A percentile compares a stretch with the other conserved stretches of the same genome.
phyloP scores from a whole-genome alignment of 805 yeast genomes.

The Saccharomyces jurei region DNA sequence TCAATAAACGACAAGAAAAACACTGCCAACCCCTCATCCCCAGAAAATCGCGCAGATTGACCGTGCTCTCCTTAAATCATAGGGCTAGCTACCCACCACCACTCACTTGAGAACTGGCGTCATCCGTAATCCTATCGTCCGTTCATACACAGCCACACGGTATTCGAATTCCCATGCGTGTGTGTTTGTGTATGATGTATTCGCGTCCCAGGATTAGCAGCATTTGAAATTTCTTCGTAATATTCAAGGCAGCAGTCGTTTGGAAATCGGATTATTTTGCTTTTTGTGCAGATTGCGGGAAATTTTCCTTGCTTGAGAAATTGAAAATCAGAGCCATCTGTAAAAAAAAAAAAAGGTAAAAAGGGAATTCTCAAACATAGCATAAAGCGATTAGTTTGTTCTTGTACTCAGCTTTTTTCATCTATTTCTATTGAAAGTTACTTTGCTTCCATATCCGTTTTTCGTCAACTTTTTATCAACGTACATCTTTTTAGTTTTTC shows the following conservation, averaged over 20 bases:
- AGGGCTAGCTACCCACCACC: not conserved
- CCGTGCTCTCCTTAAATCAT: not conserved
- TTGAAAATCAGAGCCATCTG: not conserved
- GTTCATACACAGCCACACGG: not conserved
- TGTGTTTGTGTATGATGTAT: no score
- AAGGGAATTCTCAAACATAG: not conserved
- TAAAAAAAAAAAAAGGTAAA: not conserved
- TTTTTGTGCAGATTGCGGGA: not conserved
- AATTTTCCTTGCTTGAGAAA: not conserved
- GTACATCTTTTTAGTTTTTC: not conserved
- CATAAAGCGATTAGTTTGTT: not conserved
- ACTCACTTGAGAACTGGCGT: not conserved
- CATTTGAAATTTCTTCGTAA: not conserved
- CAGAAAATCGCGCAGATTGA: not conserved
- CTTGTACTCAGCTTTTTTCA: not conserved
- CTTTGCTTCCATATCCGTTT: not conserved
- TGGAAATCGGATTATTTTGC: not conserved
- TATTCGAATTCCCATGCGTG: not conserved
- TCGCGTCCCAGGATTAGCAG: not conserved
- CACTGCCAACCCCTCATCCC: not conserved
- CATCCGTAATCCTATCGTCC: not conserved
- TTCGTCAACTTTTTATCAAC: not conserved
- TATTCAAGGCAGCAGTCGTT: not conserved
- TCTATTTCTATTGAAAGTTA: not conserved
- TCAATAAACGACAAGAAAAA: slow-evolving; percentile 1